Percentiles rank a stretch among this genome's conserved stretches.
phyloP scores from a whole-genome alignment of 2,329 filamentous ascomycete species.

The Pestalotiopsis sp. region DNA sequence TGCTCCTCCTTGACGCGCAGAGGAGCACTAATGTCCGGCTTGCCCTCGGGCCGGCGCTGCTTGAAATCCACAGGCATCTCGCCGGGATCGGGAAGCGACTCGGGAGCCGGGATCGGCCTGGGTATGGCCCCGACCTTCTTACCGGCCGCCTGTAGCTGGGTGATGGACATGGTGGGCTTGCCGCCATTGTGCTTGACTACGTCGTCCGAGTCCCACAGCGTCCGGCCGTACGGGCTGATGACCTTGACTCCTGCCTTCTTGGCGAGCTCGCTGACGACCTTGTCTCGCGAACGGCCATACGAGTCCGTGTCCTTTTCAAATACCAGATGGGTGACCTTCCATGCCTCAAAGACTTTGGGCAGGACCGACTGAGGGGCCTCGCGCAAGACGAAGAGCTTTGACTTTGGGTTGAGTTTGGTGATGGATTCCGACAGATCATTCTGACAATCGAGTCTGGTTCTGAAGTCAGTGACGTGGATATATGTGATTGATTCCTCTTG shows the following conservation, averaged over 20 bases:
- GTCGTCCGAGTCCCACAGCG: slow-evolving; percentile 72
- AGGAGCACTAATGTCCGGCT: slow-evolving; percentile 61
- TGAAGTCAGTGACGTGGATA: slow-evolving; percentile 10
- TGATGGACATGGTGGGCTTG: slow-evolving; percentile 74
- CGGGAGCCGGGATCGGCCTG: slow-evolving; percentile 56
- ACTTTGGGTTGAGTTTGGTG: slow-evolving; percentile 64
- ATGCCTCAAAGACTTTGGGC: slow-evolving; percentile 70
- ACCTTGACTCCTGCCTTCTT: slow-evolving; percentile 67
- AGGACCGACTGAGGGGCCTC: slow-evolving; percentile 72
- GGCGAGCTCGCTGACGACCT: slow-evolving; percentile 57
- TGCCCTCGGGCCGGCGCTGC: slow-evolving; percentile 47
- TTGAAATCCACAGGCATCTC: slow-evolving; percentile 58
- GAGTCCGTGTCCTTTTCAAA: slow-evolving; percentile 80
- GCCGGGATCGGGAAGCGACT: slow-evolving; percentile 62
- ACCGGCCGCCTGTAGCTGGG: slow-evolving; percentile 64
- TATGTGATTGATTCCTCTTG: neutral
- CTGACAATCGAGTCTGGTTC: slow-evolving; percentile 66
- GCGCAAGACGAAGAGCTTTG: slow-evolving; percentile 70
- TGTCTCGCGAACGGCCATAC: slow-evolving; percentile 67
- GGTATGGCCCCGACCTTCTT: slow-evolving; percentile 62
- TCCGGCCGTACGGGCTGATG: slow-evolving; percentile 63
- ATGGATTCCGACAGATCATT: slow-evolving; percentile 68
- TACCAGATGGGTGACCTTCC: slow-evolving; percentile 73
- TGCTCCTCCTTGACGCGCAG: slow-evolving; percentile 54
- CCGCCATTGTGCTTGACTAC: slow-evolving; percentile 64